Conservation (phyloP, 495 filamentous ascomycete species). For the Neurospora discreta region DNA sequence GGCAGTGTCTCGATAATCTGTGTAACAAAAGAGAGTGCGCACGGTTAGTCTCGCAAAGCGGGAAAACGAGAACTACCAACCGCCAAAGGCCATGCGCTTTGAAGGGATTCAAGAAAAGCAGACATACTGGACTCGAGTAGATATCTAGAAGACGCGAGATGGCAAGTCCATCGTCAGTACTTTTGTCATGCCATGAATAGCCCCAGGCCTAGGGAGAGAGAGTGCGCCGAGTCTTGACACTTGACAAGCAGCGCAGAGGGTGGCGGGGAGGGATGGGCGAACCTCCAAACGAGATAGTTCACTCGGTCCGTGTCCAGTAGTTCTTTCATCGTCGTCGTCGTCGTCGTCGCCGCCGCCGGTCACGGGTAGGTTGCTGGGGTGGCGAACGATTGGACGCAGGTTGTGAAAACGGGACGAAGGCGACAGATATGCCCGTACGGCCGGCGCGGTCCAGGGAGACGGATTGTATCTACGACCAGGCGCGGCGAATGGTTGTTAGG, state of each 20-base stretch:
- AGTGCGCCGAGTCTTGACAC: constrained; percentile 7
- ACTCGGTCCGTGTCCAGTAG: constrained; percentile 80
- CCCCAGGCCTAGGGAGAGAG: neutral
- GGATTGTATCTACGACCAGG: neutral
- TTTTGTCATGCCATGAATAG: neutral
- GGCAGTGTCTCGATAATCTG: constrained; percentile 61
- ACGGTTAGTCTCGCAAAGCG: constrained; percentile 22
- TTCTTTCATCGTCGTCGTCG: constrained; percentile 42
- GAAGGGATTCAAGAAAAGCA: constrained; percentile 6
- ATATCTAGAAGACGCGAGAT: constrained; percentile 45
- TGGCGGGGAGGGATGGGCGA: constrained; percentile 30
- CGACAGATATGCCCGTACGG: neutral
- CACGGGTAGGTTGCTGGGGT: constrained; percentile 13
- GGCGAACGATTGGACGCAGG: constrained; percentile 13
- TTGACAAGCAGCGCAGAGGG: constrained; percentile 10
- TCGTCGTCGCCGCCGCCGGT: constrained; percentile 16
- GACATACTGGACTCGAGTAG: constrained; percentile 79
- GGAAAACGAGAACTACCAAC: neutral
- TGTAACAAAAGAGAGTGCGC: constrained; percentile 11
- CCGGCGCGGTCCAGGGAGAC: neutral
- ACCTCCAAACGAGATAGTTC: constrained; percentile 99
- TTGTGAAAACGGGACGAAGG: neutral
- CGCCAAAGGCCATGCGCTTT: constrained; percentile 1
- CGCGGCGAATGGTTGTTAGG: constrained; percentile 8
- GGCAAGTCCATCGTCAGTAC: neutral